Conservation (phyloP, 768 basidiomycete genomes). For the Kwoniella bestiolae region DNA sequence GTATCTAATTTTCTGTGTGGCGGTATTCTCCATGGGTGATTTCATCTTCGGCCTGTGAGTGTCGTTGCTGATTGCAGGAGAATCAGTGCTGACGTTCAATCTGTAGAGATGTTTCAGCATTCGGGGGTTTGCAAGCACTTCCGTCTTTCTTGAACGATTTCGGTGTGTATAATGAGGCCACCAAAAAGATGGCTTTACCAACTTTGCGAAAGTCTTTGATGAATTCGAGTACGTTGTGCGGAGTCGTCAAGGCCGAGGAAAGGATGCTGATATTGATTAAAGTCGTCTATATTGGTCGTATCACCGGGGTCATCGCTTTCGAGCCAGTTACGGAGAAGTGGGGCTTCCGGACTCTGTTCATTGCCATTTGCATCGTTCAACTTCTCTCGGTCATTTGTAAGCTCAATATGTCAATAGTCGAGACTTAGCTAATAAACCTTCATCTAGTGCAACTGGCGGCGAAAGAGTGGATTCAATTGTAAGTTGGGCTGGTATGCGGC, state of each 20-base stretch:
- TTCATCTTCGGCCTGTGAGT: slow-evolving; percentile 21
- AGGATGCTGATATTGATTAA: too few relatives aligned
- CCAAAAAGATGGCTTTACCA: slow-evolving; percentile 3
- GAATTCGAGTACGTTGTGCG: slow-evolving; percentile 28
- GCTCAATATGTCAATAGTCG: too few relatives aligned
- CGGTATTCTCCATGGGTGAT: slow-evolving; percentile 22
- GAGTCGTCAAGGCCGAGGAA: not conserved
- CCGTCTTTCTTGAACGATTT: slow-evolving; percentile 31
- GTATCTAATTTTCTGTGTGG: slow-evolving; percentile 23
- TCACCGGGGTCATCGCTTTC: slow-evolving; percentile 15
- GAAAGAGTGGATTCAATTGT: slow-evolving; percentile 9
- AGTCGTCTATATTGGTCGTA: slow-evolving; percentile 24
- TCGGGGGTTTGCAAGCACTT: slow-evolving; percentile 32
- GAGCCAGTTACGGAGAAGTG: slow-evolving; percentile 25
- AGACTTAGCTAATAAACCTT: too few relatives aligned
- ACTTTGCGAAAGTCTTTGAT: slow-evolving; percentile 25
- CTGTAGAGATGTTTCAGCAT: slow-evolving; percentile 26
- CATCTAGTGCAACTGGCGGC: slow-evolving; percentile 20
- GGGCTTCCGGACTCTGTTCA: slow-evolving; percentile 23
- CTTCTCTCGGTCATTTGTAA: slow-evolving; percentile 26
- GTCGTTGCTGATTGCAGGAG: too few relatives aligned
- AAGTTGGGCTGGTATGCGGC: too few relatives aligned
- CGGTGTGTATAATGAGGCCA: slow-evolving; percentile 4
- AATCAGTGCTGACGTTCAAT: too few relatives aligned
- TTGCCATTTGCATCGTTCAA: slow-evolving; percentile 15